Evolutionary conservation across 2,329 filamentous ascomycete genomes (phyloP).

Genomic region (Colletotrichum cuscutae): DNA sequence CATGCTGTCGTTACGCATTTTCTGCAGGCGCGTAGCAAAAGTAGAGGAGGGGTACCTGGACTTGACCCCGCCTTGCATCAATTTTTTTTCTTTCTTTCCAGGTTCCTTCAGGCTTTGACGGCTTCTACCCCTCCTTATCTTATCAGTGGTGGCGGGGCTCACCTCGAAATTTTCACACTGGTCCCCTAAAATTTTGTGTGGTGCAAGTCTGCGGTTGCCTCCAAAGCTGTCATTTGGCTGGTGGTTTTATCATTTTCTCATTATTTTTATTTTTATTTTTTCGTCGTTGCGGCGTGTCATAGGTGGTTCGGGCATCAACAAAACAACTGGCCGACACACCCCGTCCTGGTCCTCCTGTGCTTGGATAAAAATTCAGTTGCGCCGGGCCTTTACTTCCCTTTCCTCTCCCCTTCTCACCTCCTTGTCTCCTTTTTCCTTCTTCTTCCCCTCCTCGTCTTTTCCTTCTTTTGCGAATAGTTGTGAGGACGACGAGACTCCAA

Average conservation of each 20-base stretch:
- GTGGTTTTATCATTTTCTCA: neutral
- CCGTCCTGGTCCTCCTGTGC: neutral
- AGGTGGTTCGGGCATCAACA: conserved; percentile 32
- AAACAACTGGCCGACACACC: conserved; percentile 23
- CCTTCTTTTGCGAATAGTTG: conserved; percentile 27
- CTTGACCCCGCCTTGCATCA: conserved; percentile 33
- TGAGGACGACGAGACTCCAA: conserved; percentile 31
- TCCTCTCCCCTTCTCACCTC: conserved; percentile 33
- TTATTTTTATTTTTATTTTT: conserved; percentile 13
- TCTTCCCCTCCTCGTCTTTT: conserved; percentile 30
- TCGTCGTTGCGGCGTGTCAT: conserved; percentile 11
- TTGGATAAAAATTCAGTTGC: conserved; percentile 30
- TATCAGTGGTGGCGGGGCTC: conserved; percentile 32
- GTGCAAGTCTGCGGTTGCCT: neutral
- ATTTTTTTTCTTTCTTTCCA: conserved; percentile 12
- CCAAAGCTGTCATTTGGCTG: neutral
- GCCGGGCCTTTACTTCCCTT: conserved; percentile 28
- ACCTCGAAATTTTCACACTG: conserved; percentile 35
- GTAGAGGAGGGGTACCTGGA: conserved; percentile 21
- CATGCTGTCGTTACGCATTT: neutral
- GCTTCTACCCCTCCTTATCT: conserved; percentile 29
- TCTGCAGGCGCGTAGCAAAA: neutral
- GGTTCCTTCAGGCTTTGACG: neutral
- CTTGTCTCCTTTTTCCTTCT: conserved; percentile 30
- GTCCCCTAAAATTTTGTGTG: conserved; percentile 34